These are phyloP conservation scores for Arachis monticola DNA, from an alignment of 331 rosid genomes.

Conservation along the genomic window DNA sequence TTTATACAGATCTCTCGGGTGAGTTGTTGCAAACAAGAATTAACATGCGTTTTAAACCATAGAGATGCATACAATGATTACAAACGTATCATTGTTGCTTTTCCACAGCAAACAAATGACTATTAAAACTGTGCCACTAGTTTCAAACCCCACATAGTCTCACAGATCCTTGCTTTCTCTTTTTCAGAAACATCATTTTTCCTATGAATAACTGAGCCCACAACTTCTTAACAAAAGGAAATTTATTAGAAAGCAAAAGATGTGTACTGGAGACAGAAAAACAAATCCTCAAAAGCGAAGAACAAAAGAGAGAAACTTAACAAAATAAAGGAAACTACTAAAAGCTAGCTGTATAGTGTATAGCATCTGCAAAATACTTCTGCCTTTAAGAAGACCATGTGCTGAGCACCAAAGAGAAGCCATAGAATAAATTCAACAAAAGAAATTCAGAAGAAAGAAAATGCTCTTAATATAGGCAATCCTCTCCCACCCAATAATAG, in stretches of 20 bases:
- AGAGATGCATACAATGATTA: not conserved
- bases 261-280: not conserved
- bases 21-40: not conserved
- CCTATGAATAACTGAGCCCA: not conserved
- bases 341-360: not conserved
- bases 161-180: not conserved
- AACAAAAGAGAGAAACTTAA: not conserved
- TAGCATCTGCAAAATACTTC: not conserved
- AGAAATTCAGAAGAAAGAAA: not conserved
- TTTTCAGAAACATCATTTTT: conserved; percentile 5
- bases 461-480: not conserved
- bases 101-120: not conserved
- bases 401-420: not conserved
- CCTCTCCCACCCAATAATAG: not conserved
- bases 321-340: not conserved
- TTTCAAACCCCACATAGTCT: not conserved
- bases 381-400: not conserved
- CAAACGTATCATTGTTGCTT: not conserved
- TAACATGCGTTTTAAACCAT: not conserved
- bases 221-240: not conserved
- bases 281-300: not conserved
- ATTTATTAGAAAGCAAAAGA: no score
- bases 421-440: not conserved
- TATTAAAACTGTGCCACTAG: not conserved
- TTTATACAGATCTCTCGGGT: not conserved